Evolutionary conservation across 768 basidiomycete species (phyloP).

Genomic region (Termitomyces sp.): DNA sequence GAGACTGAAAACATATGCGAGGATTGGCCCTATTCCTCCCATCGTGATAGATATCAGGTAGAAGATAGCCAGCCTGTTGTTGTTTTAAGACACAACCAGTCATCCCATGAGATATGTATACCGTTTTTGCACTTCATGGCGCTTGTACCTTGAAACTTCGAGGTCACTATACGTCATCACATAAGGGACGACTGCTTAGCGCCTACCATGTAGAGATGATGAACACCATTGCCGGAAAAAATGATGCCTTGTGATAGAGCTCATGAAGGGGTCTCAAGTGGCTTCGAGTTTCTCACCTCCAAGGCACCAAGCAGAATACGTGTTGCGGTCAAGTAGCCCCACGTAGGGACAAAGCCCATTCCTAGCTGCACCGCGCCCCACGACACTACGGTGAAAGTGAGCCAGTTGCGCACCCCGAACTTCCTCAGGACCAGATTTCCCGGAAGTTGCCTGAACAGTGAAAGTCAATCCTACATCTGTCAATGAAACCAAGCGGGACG

Average conservation of each 20-base stretch:
- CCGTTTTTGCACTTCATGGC: constrained; percentile 47
- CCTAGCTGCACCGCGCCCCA: constrained; percentile 46
- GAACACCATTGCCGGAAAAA: constrained; percentile 46
- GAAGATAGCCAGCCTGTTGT: constrained; percentile 35
- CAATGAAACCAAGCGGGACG: constrained; percentile 7
- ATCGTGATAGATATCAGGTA: constrained; percentile 40
- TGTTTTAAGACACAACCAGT: not conserved
- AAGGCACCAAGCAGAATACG: constrained; percentile 45
- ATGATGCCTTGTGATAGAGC: constrained; percentile 33
- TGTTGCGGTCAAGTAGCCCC: constrained; percentile 39
- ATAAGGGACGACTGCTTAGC: constrained; percentile 25
- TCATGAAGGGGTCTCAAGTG: constrained; percentile 1
- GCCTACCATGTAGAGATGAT: constrained; percentile 45
- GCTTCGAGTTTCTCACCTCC: constrained; percentile 30
- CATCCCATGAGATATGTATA: constrained; percentile 16
- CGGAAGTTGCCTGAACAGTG: constrained; percentile 38
- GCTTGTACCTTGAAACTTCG: constrained; percentile 36
- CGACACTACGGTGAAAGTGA: constrained; percentile 38
- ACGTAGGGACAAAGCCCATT: constrained; percentile 44
- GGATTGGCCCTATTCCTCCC: constrained; percentile 41
- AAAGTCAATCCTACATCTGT: constrained; percentile 6
- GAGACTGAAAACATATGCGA: constrained; percentile 41
- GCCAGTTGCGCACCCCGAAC: constrained; percentile 44
- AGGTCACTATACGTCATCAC: constrained; percentile 3
- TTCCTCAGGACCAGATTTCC: constrained; percentile 42